A percentile compares a stretch with the other conserved stretches of the same genome.
These are phyloP conservation scores for Hypoxylon rubiginosum DNA, from an alignment of 2,329 filamentous ascomycete genomes.

Conservation along the genomic window DNA sequence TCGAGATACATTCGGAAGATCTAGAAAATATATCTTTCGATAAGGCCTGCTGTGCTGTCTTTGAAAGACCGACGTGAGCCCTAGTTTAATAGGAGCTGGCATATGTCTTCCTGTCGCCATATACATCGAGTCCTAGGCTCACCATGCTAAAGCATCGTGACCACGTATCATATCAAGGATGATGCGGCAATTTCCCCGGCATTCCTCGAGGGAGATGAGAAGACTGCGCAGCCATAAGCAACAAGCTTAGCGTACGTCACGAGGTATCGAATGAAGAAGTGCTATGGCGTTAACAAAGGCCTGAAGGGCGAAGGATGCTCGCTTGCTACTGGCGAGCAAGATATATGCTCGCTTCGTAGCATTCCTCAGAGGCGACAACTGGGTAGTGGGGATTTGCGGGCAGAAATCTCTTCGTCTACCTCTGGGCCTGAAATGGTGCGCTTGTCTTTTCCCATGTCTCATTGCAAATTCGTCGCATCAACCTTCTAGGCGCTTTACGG, in stretches of 20 bases:
- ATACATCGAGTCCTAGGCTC: not conserved
- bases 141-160: not conserved
- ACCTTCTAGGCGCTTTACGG: slow-evolving; percentile 74
- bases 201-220: not conserved
- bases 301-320: not conserved
- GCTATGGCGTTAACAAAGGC: not conserved
- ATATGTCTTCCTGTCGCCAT: not conserved
- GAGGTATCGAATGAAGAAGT: not conserved
- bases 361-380: not conserved
- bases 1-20: not conserved
- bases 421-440: slow-evolving; percentile 51
- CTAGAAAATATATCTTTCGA: not conserved
- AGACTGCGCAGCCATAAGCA: not conserved
- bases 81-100: not conserved
- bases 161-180: not conserved
- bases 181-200: not conserved
- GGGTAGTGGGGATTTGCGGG: not conserved
- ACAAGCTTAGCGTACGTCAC: not conserved
- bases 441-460: slow-evolving; percentile 59
- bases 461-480: slow-evolving; percentile 74
- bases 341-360: not conserved
- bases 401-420: slow-evolving; percentile 23
- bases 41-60: not conserved
- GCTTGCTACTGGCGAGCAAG: not conserved
- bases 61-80: not conserved